Conservation (phyloP, 1,284 basidiomycete species). For the Cutaneotrichosporon cutaneum region DNA sequence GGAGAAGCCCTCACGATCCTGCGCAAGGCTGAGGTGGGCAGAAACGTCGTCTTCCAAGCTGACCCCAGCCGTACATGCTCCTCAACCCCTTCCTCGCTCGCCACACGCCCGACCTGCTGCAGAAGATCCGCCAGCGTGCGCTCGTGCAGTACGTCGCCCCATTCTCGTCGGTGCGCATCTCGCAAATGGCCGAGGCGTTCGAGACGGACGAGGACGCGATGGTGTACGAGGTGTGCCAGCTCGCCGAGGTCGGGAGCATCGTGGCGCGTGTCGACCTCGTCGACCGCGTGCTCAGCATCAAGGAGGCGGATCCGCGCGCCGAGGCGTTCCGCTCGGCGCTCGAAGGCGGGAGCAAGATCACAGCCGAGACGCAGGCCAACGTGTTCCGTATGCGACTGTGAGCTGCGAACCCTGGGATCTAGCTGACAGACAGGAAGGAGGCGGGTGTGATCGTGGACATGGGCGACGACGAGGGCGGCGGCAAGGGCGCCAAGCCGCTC, state of each 20-base stretch:
- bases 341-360: slow-evolving; percentile 28
- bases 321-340: slow-evolving; percentile 34
- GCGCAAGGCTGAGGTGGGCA: slow-evolving; percentile 33
- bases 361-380: slow-evolving; percentile 27
- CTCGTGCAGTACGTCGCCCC: slow-evolving; percentile 48
- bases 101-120: slow-evolving; percentile 25
- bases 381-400: slow-evolving; percentile 43
- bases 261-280: slow-evolving; percentile 45
- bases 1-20: slow-evolving; percentile 34
- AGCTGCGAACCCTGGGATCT: slow-evolving; percentile 15
- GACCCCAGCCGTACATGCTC: slow-evolving; percentile 29
- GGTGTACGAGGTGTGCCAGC: slow-evolving; percentile 30
- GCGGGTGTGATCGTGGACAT: slow-evolving; percentile 38
- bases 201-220: slow-evolving; percentile 27
- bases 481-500: neutral
- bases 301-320: slow-evolving; percentile 28
- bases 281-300: slow-evolving; percentile 37
- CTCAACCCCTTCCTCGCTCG: slow-evolving; percentile 36
- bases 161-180: slow-evolving; percentile 38
- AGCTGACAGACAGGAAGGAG: slow-evolving; percentile 32
- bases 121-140: slow-evolving; percentile 35
- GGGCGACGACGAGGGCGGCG: slow-evolving; percentile 2
- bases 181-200: slow-evolving; percentile 42
- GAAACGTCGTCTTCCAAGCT: slow-evolving; percentile 3
- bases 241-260: slow-evolving; percentile 35